A percentile compares a stretch with the other conserved stretches of the same genome.
Evolutionary conservation across 2,329 filamentous ascomycete species (phyloP).

Genomic region (Pleomassaria siparia): DNA sequence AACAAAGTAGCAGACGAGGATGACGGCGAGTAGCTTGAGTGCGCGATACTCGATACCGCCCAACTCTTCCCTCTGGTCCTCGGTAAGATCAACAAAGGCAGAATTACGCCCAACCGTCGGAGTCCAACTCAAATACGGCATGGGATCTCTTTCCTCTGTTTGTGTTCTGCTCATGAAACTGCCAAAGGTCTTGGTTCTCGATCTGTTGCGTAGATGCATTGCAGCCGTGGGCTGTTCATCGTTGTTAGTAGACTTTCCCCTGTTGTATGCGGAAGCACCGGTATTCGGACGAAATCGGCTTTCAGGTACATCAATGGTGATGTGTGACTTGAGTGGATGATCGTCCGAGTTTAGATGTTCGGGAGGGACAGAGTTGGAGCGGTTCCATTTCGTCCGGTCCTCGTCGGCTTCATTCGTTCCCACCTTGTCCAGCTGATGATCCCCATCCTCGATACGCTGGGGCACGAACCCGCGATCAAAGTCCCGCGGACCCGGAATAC

Average conservation of each 20-base stretch:
- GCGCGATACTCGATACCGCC: slow-evolving; percentile 96
- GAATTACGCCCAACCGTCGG: slow-evolving; percentile 93
- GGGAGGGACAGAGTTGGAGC: slow-evolving; percentile 32
- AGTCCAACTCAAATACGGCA: slow-evolving; percentile 92
- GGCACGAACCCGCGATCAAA: slow-evolving; percentile 81
- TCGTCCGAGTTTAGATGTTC: slow-evolving; percentile 41
- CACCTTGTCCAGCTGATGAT: slow-evolving; percentile 19
- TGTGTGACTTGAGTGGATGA: slow-evolving; percentile 53
- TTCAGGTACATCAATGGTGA: slow-evolving; percentile 68
- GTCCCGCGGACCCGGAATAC: slow-evolving; percentile 89
- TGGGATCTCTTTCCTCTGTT: slow-evolving; percentile 53
- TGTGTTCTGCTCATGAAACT: slow-evolving; percentile 61
- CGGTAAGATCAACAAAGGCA: slow-evolving; percentile 81
- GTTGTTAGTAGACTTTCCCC: slow-evolving; percentile 13
- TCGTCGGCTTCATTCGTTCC: slow-evolving; percentile 28
- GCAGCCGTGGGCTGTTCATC: slow-evolving; percentile 13
- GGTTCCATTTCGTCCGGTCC: slow-evolving; percentile 11
- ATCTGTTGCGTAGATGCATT: slow-evolving; percentile 27
- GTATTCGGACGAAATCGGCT: slow-evolving; percentile 33
- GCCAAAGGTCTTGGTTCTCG: slow-evolving; percentile 56
- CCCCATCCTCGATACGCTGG: slow-evolving; percentile 53
- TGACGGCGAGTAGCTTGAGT: slow-evolving; percentile 77
- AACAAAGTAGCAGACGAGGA: slow-evolving; percentile 78
- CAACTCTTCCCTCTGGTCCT: slow-evolving; percentile 90
- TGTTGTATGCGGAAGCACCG: slow-evolving; percentile 27